Base-by-base conservation (phyloP, 306 rosid species). In the Ormosia semicastrata region DNA sequence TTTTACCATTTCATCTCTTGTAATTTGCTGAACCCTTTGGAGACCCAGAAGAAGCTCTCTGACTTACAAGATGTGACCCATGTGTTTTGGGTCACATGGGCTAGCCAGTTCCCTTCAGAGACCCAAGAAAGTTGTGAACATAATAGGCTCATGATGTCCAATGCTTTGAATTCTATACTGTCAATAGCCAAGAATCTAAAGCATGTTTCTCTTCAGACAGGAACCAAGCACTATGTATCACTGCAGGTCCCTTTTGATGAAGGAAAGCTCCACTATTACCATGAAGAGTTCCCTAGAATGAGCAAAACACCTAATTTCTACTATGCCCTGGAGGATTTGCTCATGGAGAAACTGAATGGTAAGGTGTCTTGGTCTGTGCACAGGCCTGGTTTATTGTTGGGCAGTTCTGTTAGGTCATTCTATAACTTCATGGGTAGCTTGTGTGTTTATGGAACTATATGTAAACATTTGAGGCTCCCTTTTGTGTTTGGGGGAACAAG, bases 71-170 rank as follows among this genome's bases (percentile, higher is more conserved):
- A 92, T 84, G 97, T 89, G 59, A 95, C 96, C 1, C 98, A 92
- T 80, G 34, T 91, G 67, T 93, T 95, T 79, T 95, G 99, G 99
- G 84, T 95, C 86, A 95, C 99, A 6, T 95, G 99, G 99, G 92
- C 98, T 41, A 91, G 93, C 87, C 89, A 92, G 53, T 89, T 76
- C 82, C 95, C 88, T 29, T 85, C 75, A 63, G 98, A 95, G 40
- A 87, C 85, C 71, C 82, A 57, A 52, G 90, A 80, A 46, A 82
- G 91, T 58, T 81, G 85, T 74, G 90, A 89, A 40, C 88, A 87
- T 52, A 95, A 95, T 85, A 89, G 68, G 86, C 77, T 85, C 78
- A 95, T 93, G 99, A 76, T 92, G 92, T 86, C 90, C 30, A 92
- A 93, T 79, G 97, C 93, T 50, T 78, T 93, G 69, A 46, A 77